Evolutionary conservation across 1,139 yeast genomes (phyloP), one percentile per base, ranked within the genome.

Genomic region (Wickerhamiella infanticola): DNA sequence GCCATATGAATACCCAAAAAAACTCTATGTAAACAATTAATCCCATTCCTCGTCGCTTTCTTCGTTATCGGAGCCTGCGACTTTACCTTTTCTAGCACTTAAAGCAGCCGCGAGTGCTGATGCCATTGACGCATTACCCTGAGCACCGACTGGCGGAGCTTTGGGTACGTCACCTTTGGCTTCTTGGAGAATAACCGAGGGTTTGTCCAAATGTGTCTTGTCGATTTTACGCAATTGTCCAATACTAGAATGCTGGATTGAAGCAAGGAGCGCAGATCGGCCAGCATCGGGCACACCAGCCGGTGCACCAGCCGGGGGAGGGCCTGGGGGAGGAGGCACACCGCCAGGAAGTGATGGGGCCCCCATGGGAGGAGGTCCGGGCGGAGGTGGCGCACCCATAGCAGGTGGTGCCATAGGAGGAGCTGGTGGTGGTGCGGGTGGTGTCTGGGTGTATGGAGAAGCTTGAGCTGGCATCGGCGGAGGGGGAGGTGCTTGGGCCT

Each of bases 91-190:
- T 57, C 97, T 73, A 51, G 77, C 75, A 55, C 72, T 81, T 54
- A 88, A 70, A 1, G 97, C 97, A 27, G 81, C 83, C 3, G 94
- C 88, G 46, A 88, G 68, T 0, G 95, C 95, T 62, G 83, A 94
- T 0, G 95, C 95, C 45, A 86, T 66, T 41, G 75, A 72, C 1
- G 74, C 79, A 29, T 50, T 53, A n/a, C 48, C 52, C 23, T 25
- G 39, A 3, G 74, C 78, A 27, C 51, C 54, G 23, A 48, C 52
- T 7, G 24, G 29, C 1, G 66, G 51, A 3, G 63, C 53, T 24
- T 57, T 42, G 3, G 66, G 63, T 0, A 68, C 58, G 46, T 76
- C 83, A 23, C 93, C 93, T 42, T 67, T 68, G 1, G 84, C 83
- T 58, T 81, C 88, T 62, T 75, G 82, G 31, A 83, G 63, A 37